These are phyloP conservation scores for Saccharomyces uvarum DNA, from an alignment of 1,139 yeast species.

Conservation along the genomic window DNA sequence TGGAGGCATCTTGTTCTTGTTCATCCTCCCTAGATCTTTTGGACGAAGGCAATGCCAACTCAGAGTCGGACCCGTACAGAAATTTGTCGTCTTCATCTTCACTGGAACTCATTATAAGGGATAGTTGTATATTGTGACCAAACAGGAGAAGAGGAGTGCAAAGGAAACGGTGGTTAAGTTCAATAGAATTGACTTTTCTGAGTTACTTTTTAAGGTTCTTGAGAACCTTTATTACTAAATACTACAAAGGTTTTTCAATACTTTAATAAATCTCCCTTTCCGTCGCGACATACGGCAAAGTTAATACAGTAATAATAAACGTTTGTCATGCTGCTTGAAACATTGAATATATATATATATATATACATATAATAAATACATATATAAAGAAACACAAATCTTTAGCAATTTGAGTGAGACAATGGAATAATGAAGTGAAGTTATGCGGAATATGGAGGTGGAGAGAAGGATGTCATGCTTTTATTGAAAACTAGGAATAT, in stretches of 20 bases:
- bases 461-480: neutral
- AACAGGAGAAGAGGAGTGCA: neutral
- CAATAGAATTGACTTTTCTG: neutral
- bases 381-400: neutral
- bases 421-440: neutral
- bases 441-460: neutral
- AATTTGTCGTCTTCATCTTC: slow-evolving; percentile 77
- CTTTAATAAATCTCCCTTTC: neutral
- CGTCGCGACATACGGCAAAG: neutral
- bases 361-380: neutral
- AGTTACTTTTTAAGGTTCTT: neutral
- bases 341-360: neutral
- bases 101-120: slow-evolving; percentile 26
- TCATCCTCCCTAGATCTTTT: slow-evolving; percentile 29
- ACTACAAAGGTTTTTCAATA: neutral
- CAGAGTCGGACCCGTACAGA: slow-evolving; percentile 72
- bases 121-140: neutral
- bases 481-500: slow-evolving; percentile 13
- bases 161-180: neutral
- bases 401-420: slow-evolving; percentile 1
- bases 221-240: too few relatives aligned
- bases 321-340: neutral
- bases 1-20: slow-evolving; percentile 8
- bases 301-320: neutral
- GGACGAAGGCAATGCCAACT: slow-evolving; percentile 21